Base-by-base conservation (phyloP, 208 protist genomes). In the Crithidia expoeki region DNA sequence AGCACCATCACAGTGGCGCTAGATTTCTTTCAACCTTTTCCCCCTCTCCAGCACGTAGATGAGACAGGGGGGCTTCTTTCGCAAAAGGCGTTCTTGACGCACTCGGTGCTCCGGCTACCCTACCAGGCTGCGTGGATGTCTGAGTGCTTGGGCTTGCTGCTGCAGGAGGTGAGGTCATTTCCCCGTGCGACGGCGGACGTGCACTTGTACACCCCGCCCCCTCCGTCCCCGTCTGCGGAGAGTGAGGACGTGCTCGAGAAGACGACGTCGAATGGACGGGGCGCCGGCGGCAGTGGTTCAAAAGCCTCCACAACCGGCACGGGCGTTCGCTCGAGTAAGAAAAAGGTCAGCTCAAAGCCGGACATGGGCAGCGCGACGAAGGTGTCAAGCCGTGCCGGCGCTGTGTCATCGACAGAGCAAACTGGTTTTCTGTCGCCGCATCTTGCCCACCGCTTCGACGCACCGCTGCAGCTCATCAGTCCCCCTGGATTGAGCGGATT, bases 401-500 rank as follows among this genome's bases (percentile, higher is more conserved):
- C 53, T 21, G 11, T 52, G 16, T 21, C 55, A 61, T 28, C 65
- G 28, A 28, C 62, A 47, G 49, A 84, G 74, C 47, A n/a, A 23
- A 28, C 47, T 16, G 47, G 21, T 17, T 28, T 46, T 30, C 14
- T 51, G 32, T 11, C 57, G 33, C 38, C 60, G 46, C 11, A 32
- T 28, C 53, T 72, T 32, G 27, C 33, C 32, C 68, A 73, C 55
- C 51, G 76, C 66, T 85, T 92, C 85, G 82, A 73, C 52, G 50
- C 32, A 3, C 70, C 78, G 23, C 81, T 96, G 61, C 62, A 79
- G 46, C 63, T 96, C 27, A 75, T 94, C 14, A 89, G 75, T 27
- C 92, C 92, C 21, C 76, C 64, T 4, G 89, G 88, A 34, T 85
- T 96, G 61, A 93, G 88, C 70, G 92, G 92, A 1, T 94, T 96